Percentiles rank a stretch among this genome's conserved stretches.
These are phyloP conservation scores for Onygenales sp. DNA, from an alignment of 2,329 filamentous ascomycete genomes.

Conservation along the genomic window DNA sequence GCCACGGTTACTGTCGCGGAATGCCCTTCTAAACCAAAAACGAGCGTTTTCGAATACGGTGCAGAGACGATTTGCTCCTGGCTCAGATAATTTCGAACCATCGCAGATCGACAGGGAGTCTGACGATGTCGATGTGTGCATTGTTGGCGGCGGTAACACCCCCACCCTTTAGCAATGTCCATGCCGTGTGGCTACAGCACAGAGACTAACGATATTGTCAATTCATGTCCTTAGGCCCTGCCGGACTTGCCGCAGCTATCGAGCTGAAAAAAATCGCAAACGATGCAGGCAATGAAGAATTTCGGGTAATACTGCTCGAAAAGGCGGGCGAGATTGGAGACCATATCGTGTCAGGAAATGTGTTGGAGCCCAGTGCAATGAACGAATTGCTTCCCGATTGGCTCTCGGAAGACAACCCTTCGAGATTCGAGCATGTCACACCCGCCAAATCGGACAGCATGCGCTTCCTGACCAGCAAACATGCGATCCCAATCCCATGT, in stretches of 20 bases:
- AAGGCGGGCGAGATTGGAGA: slow-evolving; percentile 93
- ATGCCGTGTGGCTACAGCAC: neutral
- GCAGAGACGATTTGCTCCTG: slow-evolving; percentile 32
- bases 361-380: slow-evolving; percentile 80
- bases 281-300: slow-evolving; percentile 89
- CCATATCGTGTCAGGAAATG: slow-evolving; percentile 91
- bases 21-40: slow-evolving; percentile 17
- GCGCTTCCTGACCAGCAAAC: slow-evolving; percentile 82
- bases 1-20: slow-evolving; percentile 1
- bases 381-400: slow-evolving; percentile 90
- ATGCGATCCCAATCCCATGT: slow-evolving; percentile 68
- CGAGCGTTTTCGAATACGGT: slow-evolving; percentile 38
- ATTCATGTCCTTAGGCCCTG: slow-evolving; percentile 51
- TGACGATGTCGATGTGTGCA: slow-evolving; percentile 92
- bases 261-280: slow-evolving; percentile 91
- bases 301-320: slow-evolving; percentile 83
- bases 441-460: slow-evolving; percentile 77
- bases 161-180: neutral
- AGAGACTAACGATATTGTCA: neutral
- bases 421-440: slow-evolving; percentile 78
- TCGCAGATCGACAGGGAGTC: slow-evolving; percentile 68
- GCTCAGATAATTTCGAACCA: slow-evolving; percentile 53
- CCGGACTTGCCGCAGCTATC: slow-evolving; percentile 86
- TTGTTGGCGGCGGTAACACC: slow-evolving; percentile 67
- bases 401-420: slow-evolving; percentile 79